These are phyloP conservation scores for Monilinia fructicola DNA, from an alignment of 2,329 filamentous ascomycete species.

Conservation along the genomic window DNA sequence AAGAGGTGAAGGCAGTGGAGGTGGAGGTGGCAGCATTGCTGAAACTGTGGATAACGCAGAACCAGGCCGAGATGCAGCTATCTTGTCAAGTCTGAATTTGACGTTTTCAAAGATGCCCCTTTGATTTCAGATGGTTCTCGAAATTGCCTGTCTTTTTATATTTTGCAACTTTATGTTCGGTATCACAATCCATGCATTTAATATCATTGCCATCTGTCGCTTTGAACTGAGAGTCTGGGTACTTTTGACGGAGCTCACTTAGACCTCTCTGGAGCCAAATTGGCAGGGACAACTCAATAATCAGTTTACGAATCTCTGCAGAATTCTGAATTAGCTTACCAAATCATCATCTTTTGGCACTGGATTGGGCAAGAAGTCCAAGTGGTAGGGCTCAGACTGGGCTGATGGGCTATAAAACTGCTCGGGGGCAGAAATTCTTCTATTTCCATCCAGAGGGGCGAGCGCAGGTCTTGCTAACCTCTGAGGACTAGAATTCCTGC, in stretches of 20 bases:
- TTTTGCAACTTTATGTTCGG: not conserved
- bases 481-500: slow-evolving; percentile 12
- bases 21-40: slow-evolving; percentile 13
- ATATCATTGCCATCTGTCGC: slow-evolving; percentile 1
- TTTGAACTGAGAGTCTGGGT: slow-evolving; percentile 10
- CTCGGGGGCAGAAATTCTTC: slow-evolving; percentile 7
- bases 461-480: slow-evolving; percentile 11
- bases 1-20: not conserved
- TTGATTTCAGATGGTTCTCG: slow-evolving; percentile 10
- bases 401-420: slow-evolving; percentile 15
- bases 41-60: not conserved
- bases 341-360: not conserved
- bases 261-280: slow-evolving; percentile 18
- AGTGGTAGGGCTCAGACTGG: slow-evolving; percentile 3
- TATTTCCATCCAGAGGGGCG: slow-evolving; percentile 15
- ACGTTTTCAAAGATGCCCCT: slow-evolving; percentile 2
- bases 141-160: slow-evolving; percentile 1
- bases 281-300: slow-evolving; percentile 4
- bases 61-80: not conserved
- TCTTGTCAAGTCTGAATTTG: not conserved
- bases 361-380: not conserved
- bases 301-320: not conserved
- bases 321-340: not conserved
- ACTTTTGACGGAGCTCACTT: slow-evolving; percentile 14
- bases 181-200: slow-evolving; percentile 16